Conservation (phyloP, 2,329 filamentous ascomycete species). For the Dendrostoma leiphaemia region DNA sequence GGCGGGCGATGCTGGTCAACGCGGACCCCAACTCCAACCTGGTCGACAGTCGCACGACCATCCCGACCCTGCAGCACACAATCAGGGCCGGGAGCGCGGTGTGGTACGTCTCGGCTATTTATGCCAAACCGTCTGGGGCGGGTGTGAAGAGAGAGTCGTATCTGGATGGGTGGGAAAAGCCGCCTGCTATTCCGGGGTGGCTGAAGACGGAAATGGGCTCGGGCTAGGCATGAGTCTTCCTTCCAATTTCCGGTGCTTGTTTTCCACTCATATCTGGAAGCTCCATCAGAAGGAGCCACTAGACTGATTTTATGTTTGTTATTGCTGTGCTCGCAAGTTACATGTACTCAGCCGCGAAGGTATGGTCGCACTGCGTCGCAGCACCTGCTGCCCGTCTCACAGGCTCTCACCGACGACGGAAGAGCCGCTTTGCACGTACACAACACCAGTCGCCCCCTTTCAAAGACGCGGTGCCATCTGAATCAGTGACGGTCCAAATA, state of each 20-base stretch:
- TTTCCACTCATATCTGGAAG: too few species aligned
- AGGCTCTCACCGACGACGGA: background rate
- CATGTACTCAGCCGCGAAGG: background rate
- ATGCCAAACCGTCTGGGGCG: constrained; percentile 61
- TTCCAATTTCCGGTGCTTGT: too few species aligned
- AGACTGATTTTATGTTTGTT: background rate
- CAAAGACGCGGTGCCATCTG: background rate
- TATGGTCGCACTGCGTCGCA: background rate
- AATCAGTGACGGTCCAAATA: background rate
- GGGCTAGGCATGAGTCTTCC: background rate
- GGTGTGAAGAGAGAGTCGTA: constrained; percentile 52
- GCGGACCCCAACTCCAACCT: constrained; percentile 80
- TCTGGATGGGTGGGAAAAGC: constrained; percentile 57
- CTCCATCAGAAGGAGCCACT: background rate
- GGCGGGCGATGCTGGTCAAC: constrained; percentile 65
- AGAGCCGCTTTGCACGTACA: background rate
- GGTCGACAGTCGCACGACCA: constrained; percentile 67
- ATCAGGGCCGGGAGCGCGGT: constrained; percentile 54
- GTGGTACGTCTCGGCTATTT: constrained; percentile 72
- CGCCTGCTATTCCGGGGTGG: constrained; percentile 60
- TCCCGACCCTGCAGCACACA: constrained; percentile 67
- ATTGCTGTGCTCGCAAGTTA: background rate
- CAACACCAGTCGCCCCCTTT: background rate
- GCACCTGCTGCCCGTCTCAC: background rate
- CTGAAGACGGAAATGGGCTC: constrained; percentile 48